Evolutionary conservation across 2,329 filamentous ascomycete species (phyloP), one percentile per base, ranked within the genome.

Genomic region (Zasmidium citrigriseum): DNA sequence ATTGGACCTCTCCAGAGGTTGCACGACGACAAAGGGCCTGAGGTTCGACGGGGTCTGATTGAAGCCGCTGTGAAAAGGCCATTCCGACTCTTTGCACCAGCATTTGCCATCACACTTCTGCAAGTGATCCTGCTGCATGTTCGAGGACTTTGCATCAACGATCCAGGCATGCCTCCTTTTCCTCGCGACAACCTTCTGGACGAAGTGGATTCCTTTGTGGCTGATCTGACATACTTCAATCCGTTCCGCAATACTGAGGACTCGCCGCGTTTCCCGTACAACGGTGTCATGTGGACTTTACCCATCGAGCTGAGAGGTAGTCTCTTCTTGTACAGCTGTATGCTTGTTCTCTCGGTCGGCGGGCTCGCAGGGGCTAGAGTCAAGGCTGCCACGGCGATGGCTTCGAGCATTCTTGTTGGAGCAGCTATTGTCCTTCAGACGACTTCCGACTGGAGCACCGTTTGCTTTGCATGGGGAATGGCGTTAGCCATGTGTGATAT

Each of bases 401-500:
- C 76, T 80, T 24, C 29, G 2, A 11, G 41, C 12, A 20, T 50
- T 10, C 56, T 52, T 27, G 29, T 11, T 41, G 24, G 21, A 1
- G 27, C 24, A 25, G 29, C 20, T 12, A 16, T 49, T 14, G 21
- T 53, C 27, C 21, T 55, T 18, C 81, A 86, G 3, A 76, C 87
- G 0, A 75, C 76, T 70, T 81, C 81, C 66, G 73, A 83, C 64
- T 45, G 78, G 1, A 80, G 69, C 1, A 73, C 89, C 22, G 78
- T 84, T 9, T 75, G 78, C 62, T 89, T 64, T 27, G 23, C 60
- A 14, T 53, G 57, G 5, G 62, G 62, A 16, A 48, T 89, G 70
- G 88, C 87, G 65, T 75, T 89, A 67, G 88, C 87, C 67, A 79
- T 89, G 49, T 80, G 80, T 2, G 87, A 89, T 68, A 85, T 84